These are phyloP conservation scores for Clarireedia homoeocarpa DNA, from an alignment of 2,329 filamentous ascomycete species.

Conservation along the genomic window DNA sequence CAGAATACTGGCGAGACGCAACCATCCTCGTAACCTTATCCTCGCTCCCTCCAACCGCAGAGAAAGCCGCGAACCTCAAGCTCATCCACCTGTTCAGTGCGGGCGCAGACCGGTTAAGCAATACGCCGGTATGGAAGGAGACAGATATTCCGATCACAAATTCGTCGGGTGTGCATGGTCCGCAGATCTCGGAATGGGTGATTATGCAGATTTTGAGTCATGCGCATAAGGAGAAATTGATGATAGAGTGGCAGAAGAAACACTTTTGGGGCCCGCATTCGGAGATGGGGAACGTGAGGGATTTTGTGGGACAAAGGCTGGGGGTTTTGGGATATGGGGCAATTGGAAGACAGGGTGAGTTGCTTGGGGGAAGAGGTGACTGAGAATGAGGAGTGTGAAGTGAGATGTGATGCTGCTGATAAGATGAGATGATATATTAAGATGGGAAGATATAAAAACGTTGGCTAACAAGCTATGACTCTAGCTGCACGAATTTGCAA, in stretches of 20 bases:
- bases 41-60: conserved; percentile 22
- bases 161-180: conserved; percentile 34
- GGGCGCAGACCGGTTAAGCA: conserved; percentile 27
- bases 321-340: conserved; percentile 39
- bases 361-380: not conserved
- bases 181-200: conserved; percentile 61
- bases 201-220: conserved; percentile 53
- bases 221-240: conserved; percentile 43
- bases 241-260: conserved; percentile 51
- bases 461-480: conserved; percentile 2
- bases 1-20: conserved; percentile 23
- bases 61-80: conserved; percentile 28
- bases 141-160: conserved; percentile 30
- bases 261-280: conserved; percentile 41
- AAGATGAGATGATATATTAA: not conserved
- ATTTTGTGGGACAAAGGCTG: conserved; percentile 49
- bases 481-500: conserved; percentile 40
- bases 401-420: not conserved
- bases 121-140: conserved; percentile 28
- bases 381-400: not conserved
- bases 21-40: conserved; percentile 30
- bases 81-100: conserved; percentile 30
- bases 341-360: conserved; percentile 35
- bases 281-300: conserved; percentile 34
- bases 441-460: not conserved